Base-by-base conservation (phyloP, 2,329 filamentous ascomycete species). In the Diaporthe citrichinensis region DNA sequence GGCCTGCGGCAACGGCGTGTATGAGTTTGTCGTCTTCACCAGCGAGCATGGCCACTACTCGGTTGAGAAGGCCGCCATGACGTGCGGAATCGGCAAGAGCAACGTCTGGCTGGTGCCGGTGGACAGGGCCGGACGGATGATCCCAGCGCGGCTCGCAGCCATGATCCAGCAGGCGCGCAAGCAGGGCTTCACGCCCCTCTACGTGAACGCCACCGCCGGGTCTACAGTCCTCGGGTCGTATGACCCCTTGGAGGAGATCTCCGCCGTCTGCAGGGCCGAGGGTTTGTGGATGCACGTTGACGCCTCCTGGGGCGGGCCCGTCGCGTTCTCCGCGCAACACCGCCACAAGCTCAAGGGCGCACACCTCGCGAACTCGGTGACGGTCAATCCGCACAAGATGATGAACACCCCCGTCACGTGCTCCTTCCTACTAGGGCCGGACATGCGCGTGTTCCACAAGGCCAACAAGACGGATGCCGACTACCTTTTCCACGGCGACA, bases 361-460 rank as follows among this genome's bases (percentile, higher is more conserved):
- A 2, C 89, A 95, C 59, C 88, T 93, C 55, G 97, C 96, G 14
- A 90, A 98, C 84, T 95, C 92, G 20, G 87, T 98, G 53, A 95
- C 95, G 2, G 90, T 98, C 73, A 98, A 98, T 84, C 96, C 97
- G 74, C 97, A 99, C 86, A 98, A 98, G 86, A 98, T 98, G 97
- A 90, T 98, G 82, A 95, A 95, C 75, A 94, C 95, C 3, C 96
- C 97, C 0, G 87, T 97, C 55, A 98, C 96, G 0, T 98, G 96
- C 85, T 96, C 94, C 0, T 98, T 98, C 86, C 89, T 99, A 6
- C 89, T 99, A 17, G 93, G 91, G 0, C 90, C 90, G 2, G 96
- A 98, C 82, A 85, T 97, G 81, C 87, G 89, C 74, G 86, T 93
- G 34, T 97, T 98, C 83, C 94, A 97, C 83, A 87, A 85, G 62